A percentile compares a stretch with the other conserved stretches of the same genome.
These are phyloP conservation scores for Leccinum ochraceum DNA, from an alignment of 768 basidiomycete genomes.

Conservation along the genomic window DNA sequence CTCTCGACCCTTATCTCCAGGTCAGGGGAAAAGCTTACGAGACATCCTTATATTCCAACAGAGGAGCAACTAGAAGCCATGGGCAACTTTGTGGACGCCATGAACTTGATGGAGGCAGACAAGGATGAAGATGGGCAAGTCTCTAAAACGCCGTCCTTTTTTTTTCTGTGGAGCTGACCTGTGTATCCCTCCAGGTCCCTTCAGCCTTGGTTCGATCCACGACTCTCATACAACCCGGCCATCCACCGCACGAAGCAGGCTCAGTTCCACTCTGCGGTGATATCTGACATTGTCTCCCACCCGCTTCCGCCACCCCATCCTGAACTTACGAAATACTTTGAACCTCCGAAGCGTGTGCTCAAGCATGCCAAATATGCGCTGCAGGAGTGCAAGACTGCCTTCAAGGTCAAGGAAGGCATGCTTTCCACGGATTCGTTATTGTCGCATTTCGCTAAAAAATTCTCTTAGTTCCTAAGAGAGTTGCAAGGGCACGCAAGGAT, in stretches of 20 bases:
- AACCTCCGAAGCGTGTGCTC: conserved; percentile 68
- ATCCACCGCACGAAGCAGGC: conserved; percentile 93
- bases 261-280: conserved; percentile 83
- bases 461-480: conserved; percentile 61
- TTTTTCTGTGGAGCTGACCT: conserved; percentile 5
- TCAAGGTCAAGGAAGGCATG: conserved; percentile 81
- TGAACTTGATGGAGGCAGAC: conserved; percentile 82
- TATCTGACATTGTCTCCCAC: conserved; percentile 66
- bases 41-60: conserved; percentile 85
- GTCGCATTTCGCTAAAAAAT: background rate
- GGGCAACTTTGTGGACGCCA: conserved; percentile 83
- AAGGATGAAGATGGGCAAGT: conserved; percentile 74
- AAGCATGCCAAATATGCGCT: conserved; percentile 59
- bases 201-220: conserved; percentile 74
- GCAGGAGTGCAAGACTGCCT: conserved; percentile 58
- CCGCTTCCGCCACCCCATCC: conserved; percentile 87
- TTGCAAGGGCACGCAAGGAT: conserved; percentile 56
- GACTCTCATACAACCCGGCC: conserved; percentile 82
- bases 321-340: conserved; percentile 80
- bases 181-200: conserved; percentile 46
- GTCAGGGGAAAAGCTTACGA: conserved; percentile 68
- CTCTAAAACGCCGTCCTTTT: background rate
- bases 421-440: background rate
- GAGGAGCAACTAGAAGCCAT: conserved; percentile 76
- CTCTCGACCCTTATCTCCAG: conserved; percentile 71